Evolutionary conservation across 768 basidiomycete genomes (phyloP).

Genomic region (Suillus paluster): DNA sequence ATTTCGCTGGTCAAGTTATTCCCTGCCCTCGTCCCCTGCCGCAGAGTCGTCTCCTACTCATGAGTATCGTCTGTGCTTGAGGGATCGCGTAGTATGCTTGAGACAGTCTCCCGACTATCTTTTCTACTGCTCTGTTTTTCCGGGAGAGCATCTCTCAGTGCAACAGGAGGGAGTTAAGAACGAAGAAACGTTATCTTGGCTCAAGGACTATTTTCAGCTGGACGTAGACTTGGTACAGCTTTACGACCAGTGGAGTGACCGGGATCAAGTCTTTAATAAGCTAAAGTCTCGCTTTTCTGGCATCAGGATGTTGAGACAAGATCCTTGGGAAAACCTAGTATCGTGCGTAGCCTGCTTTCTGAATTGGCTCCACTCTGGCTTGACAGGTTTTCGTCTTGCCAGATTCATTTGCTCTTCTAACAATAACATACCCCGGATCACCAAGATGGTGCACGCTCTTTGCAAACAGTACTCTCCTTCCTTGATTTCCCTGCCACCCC

Average conservation of each 20-base stretch:
- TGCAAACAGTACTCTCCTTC: constrained; percentile 77
- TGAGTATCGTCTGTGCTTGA: constrained; percentile 82
- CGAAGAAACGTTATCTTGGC: constrained; percentile 72
- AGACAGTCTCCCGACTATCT: constrained; percentile 68
- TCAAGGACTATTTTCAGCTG: constrained; percentile 90
- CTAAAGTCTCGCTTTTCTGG: constrained; percentile 72
- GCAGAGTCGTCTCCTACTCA: constrained; percentile 35
- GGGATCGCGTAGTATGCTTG: constrained; percentile 84
- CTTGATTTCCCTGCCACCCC: constrained; percentile 55
- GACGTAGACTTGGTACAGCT: constrained; percentile 70
- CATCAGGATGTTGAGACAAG: constrained; percentile 87
- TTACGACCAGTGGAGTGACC: constrained; percentile 74
- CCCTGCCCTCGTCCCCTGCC: constrained; percentile 34
- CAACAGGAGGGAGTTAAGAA: constrained; percentile 44
- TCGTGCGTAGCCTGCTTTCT: constrained; percentile 63
- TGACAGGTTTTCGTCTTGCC: constrained; percentile 3
- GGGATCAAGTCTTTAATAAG: constrained; percentile 76
- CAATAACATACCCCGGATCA: constrained; percentile 94
- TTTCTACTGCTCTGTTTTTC: constrained; percentile 74
- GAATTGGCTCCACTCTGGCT: constrained; percentile 5
- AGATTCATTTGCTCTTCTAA: constrained; percentile 99
- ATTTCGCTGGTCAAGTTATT: constrained; percentile 76
- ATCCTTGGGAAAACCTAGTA: constrained; percentile 94
- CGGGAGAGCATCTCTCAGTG: constrained; percentile 42
- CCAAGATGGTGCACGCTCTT: constrained; percentile 88